Evolutionary conservation across 805 yeast species (phyloP).

Genomic region (Candida alai): DNA sequence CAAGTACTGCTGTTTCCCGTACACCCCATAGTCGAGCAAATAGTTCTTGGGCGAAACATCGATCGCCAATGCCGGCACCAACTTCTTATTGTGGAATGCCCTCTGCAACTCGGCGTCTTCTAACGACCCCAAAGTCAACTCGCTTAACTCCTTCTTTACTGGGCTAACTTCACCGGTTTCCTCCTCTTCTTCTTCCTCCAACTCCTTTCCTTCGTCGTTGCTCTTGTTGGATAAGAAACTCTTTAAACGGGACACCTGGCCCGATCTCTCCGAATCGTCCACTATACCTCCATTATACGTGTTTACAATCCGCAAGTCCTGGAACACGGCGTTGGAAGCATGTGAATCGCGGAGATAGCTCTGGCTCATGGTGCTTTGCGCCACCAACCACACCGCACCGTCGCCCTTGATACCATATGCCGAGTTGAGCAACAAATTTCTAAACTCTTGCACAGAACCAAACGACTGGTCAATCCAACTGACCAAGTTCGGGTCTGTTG

Average conservation of each 20-base stretch:
- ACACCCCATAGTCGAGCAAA: slow-evolving; percentile 72
- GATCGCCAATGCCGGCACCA: slow-evolving; percentile 61
- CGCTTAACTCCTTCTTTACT: slow-evolving; percentile 13
- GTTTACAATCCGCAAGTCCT: slow-evolving; percentile 63
- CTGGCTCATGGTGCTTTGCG: slow-evolving; percentile 41
- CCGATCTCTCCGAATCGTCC: slow-evolving; percentile 53
- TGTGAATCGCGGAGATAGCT: slow-evolving; percentile 7
- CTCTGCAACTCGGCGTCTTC: slow-evolving; percentile 39
- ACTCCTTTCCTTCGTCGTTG: slow-evolving; percentile 5
- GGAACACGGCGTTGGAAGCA: slow-evolving; percentile 16
- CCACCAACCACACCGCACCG: slow-evolving; percentile 89
- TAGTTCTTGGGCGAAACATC: slow-evolving; percentile 72
- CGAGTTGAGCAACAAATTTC: slow-evolving; percentile 63
- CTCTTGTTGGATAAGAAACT: slow-evolving; percentile 9
- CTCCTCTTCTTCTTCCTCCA: slow-evolving; percentile 14
- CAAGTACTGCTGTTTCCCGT: slow-evolving; percentile 42
- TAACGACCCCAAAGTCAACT: slow-evolving; percentile 30
- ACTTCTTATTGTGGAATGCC: slow-evolving; percentile 34
- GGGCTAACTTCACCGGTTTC: slow-evolving; percentile 4
- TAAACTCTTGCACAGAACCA: slow-evolving; percentile 75
- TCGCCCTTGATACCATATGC: slow-evolving; percentile 77
- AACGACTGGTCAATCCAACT: slow-evolving; percentile 57
- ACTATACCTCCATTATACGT: slow-evolving; percentile 92
- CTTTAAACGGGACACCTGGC: slow-evolving; percentile 44
- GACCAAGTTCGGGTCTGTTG: slow-evolving; percentile 29